Evolutionary conservation across 2,329 filamentous ascomycete species (phyloP), one percentile per base, ranked within the genome.

Genomic region (Diaporthe caulivora): DNA sequence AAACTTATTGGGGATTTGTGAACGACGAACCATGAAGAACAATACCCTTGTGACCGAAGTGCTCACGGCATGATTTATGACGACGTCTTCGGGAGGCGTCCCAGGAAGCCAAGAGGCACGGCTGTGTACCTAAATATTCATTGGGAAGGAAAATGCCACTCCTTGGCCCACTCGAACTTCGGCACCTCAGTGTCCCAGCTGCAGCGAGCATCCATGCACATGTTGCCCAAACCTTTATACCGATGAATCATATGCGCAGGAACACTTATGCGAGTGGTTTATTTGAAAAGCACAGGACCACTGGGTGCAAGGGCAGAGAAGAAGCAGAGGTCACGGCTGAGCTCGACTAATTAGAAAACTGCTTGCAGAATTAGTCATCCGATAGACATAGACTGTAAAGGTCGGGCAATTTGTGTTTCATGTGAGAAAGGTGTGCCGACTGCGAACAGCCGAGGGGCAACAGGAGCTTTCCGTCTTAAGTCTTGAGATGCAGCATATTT

Each of bases 11-110:
- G 29, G 31, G 3, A 21, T 2, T 18, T 31, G 3, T 42, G 21
- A 24, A 54, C 51, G 26, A 26, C 15, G n/a, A 17, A 34, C 8
- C 26, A 58, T 40, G 44, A 10, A 54, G 17, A 42, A 54, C 17
- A 62, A 62, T 62, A 62, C 57, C 55, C 55, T 62, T 53, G 26
- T 1, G 4, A 10, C 18, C 24, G 55, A 18, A 18, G 69, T 21
- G 55, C 26, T 37, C 53, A 37, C n/a, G 40, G 53, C 34, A 57
- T 69, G 44, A 17, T 42, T 24, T 40, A 40, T n/a, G 31, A 58
- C 24, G 34, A 65, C 18, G 49, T 57, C 44, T 58, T 37, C 60
- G 37, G 51, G 53, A 70, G 64, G 47, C 54, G 54, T 47, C 51
- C 15, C 13, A 17, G 49, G 54, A 34, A 42, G 51, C n/a, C 21